Percentiles rank a stretch among this genome's conserved stretches.
Evolutionary conservation across 441 rosid genomes (phyloP).

Genomic region (Euphorbia schlechtendalii): DNA sequence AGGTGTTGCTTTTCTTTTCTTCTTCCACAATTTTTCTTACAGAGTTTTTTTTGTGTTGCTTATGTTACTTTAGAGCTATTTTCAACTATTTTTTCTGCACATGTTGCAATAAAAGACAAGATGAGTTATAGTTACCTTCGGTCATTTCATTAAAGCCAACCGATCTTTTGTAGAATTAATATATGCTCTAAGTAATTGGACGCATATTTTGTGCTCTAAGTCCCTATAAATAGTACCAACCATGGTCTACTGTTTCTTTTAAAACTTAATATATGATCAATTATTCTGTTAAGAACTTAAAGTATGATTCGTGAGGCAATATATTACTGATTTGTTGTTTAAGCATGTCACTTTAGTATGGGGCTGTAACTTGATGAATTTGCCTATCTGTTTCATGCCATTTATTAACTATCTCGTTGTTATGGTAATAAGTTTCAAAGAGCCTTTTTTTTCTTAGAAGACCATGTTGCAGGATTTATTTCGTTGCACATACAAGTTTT

Average conservation of each 20-base stretch:
- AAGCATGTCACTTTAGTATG: not conserved
- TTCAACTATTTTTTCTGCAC: not conserved
- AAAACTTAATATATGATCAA: too few species aligned
- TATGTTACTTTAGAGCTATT: not conserved
- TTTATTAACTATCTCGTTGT: not conserved
- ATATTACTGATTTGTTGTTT: not conserved
- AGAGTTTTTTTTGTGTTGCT: not conserved
- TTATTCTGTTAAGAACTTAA: too few species aligned
- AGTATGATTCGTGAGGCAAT: too few species aligned
- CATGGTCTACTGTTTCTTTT: not conserved
- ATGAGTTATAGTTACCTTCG: not conserved
- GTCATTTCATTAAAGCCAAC: not conserved
- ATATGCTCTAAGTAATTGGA: not conserved
- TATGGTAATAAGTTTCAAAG: slow-evolving; percentile 4
- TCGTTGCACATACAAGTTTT: not conserved
- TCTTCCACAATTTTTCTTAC: not conserved
- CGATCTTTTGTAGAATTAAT: not conserved
- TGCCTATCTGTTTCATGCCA: not conserved
- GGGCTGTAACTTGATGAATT: not conserved
- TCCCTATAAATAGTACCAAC: not conserved
- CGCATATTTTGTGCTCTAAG: not conserved
- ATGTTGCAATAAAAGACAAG: not conserved
- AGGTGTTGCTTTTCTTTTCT: not conserved
- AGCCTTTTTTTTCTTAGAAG: not conserved
- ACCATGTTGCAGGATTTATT: not conserved